phyloP scores from a whole-genome alignment of 306 rosid species.

The Castanopsis chinensis region DNA sequence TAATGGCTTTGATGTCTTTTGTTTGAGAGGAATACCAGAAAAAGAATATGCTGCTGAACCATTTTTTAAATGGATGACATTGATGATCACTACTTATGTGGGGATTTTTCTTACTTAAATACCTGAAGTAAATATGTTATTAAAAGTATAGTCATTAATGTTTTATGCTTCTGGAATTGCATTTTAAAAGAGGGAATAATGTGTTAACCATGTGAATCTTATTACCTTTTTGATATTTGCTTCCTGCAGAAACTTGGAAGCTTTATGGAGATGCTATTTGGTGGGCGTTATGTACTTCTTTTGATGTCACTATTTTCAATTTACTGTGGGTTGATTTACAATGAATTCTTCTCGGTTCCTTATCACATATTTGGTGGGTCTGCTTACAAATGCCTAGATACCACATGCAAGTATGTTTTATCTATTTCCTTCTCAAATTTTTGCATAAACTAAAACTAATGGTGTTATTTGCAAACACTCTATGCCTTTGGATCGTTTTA shows the following conservation, averaged over 20 bases:
- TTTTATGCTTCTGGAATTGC: slow-evolving; percentile 12
- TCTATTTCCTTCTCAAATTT: slow-evolving; percentile 23
- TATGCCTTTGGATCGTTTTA: neutral
- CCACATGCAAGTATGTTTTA: slow-evolving; percentile 59
- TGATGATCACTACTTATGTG: neutral
- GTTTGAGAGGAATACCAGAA: neutral
- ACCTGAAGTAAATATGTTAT: slow-evolving; percentile 11
- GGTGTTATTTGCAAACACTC: neutral
- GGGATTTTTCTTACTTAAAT: slow-evolving; percentile 6
- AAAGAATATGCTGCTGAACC: neutral
- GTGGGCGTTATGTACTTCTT: slow-evolving; percentile 96
- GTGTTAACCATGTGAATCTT: slow-evolving; percentile 2
- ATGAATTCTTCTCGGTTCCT: slow-evolving; percentile 97
- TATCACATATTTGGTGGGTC: slow-evolving; percentile 92
- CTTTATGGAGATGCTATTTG: slow-evolving; percentile 99
- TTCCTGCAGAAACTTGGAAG: slow-evolving; percentile 91
- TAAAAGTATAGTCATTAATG: neutral
- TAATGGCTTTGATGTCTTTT: neutral
- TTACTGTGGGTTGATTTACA: slow-evolving; percentile 97
- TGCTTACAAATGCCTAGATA: slow-evolving; percentile 86
- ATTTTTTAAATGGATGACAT: neutral
- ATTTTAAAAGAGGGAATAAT: neutral
- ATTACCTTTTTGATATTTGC: slow-evolving; percentile 8
- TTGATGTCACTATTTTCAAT: slow-evolving; percentile 94
- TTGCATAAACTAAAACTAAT: neutral